These are phyloP conservation scores for Chalciporus chontae DNA, from an alignment of 768 basidiomycete species.

Conservation along the genomic window DNA sequence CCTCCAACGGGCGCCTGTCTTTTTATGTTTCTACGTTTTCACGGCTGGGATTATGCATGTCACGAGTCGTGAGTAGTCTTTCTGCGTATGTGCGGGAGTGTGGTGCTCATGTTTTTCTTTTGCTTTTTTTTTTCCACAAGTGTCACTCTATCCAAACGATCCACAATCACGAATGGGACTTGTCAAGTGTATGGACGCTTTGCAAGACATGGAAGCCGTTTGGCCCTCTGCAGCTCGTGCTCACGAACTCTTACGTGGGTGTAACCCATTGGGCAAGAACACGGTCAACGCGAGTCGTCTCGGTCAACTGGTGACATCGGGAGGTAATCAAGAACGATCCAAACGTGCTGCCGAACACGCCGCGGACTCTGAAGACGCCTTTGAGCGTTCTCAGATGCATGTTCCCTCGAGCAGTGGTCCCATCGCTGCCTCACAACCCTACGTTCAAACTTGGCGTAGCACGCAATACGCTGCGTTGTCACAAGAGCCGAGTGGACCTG, in stretches of 20 bases:
- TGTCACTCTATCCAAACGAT: slow-evolving; percentile 61
- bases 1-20: slow-evolving; percentile 60
- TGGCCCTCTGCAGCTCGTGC: slow-evolving; percentile 81
- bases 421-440: slow-evolving; percentile 14
- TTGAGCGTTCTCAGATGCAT: slow-evolving; percentile 22
- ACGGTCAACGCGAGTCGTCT: not conserved
- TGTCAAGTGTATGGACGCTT: slow-evolving; percentile 60
- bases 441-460: slow-evolving; percentile 30
- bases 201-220: slow-evolving; percentile 60
- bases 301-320: slow-evolving; percentile 12
- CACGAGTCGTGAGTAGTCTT: slow-evolving; percentile 52
- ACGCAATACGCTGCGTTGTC: slow-evolving; percentile 16
- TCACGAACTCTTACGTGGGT: slow-evolving; percentile 65
- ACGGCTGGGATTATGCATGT: slow-evolving; percentile 80
- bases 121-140: slow-evolving; percentile 33
- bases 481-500: not conserved
- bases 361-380: slow-evolving; percentile 36
- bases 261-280: slow-evolving; percentile 36
- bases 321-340: slow-evolving; percentile 33
- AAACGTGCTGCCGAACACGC: slow-evolving; percentile 62
- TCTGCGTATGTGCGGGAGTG: not conserved
- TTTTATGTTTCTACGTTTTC: slow-evolving; percentile 77
- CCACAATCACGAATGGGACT: slow-evolving; percentile 68
- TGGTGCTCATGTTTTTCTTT: slow-evolving; percentile 1
- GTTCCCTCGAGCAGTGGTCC: slow-evolving; percentile 1